Conservation (phyloP, 2,329 filamentous ascomycete genomes). For the Aspergillus pseudoviridinutans region DNA sequence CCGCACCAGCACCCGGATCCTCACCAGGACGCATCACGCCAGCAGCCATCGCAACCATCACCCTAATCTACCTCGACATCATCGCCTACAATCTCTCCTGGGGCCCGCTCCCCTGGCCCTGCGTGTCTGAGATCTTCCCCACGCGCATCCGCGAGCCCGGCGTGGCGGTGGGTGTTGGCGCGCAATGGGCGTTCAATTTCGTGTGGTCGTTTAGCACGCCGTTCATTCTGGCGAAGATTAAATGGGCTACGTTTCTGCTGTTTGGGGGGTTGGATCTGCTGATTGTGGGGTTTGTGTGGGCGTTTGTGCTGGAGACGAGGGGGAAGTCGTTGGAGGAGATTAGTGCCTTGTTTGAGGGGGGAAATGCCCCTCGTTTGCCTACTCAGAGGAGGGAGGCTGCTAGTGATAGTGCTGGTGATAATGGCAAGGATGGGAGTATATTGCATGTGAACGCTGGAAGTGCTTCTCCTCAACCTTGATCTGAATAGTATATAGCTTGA, state of each 20-base stretch:
- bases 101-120: constrained; percentile 40
- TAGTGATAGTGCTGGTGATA: constrained; percentile 4
- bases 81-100: constrained; percentile 43
- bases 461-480: not conserved
- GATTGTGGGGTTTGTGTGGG: constrained; percentile 46
- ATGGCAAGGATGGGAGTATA: not conserved
- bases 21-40: constrained; percentile 30
- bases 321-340: constrained; percentile 54
- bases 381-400: not conserved
- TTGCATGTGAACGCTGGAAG: not conserved
- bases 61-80: constrained; percentile 54
- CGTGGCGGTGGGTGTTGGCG: constrained; percentile 36
- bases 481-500: too few species aligned
- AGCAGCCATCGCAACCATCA: constrained; percentile 49
- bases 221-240: constrained; percentile 44
- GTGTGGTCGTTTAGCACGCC: constrained; percentile 40
- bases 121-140: constrained; percentile 37
- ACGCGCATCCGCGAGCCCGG: constrained; percentile 38
- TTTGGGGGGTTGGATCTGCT: constrained; percentile 43
- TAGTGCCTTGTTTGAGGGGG: constrained; percentile 52
- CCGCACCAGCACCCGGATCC: too few species aligned
- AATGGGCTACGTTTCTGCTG: constrained; percentile 46
- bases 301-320: constrained; percentile 54
- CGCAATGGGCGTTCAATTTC: constrained; percentile 42
- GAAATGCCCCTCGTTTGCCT: not conserved